A percentile compares a stretch with the other conserved stretches of the same genome.
Conservation (phyloP, 2,329 filamentous ascomycete species). For the Colletotrichum tropicicola region DNA sequence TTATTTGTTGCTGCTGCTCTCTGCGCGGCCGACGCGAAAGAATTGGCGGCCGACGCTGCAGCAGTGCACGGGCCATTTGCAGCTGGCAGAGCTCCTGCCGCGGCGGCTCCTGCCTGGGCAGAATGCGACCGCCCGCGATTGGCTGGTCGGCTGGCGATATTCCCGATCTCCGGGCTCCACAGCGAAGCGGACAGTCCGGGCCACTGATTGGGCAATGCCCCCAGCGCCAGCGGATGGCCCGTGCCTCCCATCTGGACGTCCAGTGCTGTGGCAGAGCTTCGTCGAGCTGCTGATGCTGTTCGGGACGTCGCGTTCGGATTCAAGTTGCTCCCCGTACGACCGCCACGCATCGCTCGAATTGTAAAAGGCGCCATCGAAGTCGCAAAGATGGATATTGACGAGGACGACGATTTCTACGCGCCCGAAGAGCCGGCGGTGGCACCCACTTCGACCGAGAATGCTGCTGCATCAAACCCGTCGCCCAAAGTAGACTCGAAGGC, state of each 20-base stretch:
- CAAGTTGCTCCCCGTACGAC: background rate
- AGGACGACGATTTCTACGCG: conserved; percentile 74
- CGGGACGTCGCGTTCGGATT: background rate
- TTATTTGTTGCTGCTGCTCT: background rate
- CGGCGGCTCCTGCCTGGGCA: background rate
- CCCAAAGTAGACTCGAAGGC: conserved; percentile 40
- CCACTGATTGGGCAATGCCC: background rate
- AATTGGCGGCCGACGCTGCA: conserved; percentile 17
- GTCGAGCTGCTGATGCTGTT: background rate
- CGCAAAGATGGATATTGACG: conserved; percentile 70
- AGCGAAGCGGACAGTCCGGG: background rate
- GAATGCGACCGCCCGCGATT: conserved; percentile 15
- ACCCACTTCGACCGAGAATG: conserved; percentile 7
- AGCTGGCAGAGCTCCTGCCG: background rate
- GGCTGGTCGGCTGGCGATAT: background rate
- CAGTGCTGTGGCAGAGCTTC: conserved; percentile 11
- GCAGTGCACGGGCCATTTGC: conserved; percentile 2
- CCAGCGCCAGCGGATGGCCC: background rate
- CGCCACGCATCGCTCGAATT: background rate
- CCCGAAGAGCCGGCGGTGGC: conserved; percentile 61
- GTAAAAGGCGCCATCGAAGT: background rate
- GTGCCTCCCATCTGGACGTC: background rate
- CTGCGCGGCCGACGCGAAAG: conserved; percentile 20
- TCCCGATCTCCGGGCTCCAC: background rate
- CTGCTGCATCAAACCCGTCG: conserved; percentile 13